phyloP scores from a whole-genome alignment of 768 basidiomycete genomes.

The Coprinellus aureogranulatus region DNA sequence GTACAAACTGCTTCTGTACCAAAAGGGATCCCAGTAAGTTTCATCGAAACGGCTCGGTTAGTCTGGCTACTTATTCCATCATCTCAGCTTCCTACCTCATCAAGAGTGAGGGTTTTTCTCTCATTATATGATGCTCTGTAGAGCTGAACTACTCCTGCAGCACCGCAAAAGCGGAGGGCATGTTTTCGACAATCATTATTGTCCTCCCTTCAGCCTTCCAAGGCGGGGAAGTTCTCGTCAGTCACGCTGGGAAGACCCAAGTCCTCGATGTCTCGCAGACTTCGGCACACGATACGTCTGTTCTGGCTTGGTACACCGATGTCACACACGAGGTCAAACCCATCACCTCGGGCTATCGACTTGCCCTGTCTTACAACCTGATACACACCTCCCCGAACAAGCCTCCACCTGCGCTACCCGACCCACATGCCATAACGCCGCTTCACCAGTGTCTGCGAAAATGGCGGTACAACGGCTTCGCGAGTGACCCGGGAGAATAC shows the following conservation, averaged over 20 bases:
- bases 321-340: conserved; percentile 38
- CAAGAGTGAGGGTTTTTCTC: conserved; percentile 50
- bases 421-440: too few relatives aligned
- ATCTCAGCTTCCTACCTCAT: conserved; percentile 41
- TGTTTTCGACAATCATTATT: conserved; percentile 42
- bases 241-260: conserved; percentile 21
- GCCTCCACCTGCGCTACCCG: not conserved
- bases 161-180: conserved; percentile 32
- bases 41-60: too few relatives aligned
- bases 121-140: not conserved
- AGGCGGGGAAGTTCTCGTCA: conserved; percentile 35
- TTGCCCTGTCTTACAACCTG: conserved; percentile 41
- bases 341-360: conserved; percentile 35
- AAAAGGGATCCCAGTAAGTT: conserved; percentile 50
- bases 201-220: conserved; percentile 37
- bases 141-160: not conserved
- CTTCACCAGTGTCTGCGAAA: not conserved
- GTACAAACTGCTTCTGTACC: conserved; percentile 48
- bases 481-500: not conserved
- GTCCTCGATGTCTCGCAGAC: conserved; percentile 24
- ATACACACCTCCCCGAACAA: conserved; percentile 22
- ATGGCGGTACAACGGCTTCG: not conserved
- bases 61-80: conserved; percentile 3
- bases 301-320: conserved; percentile 43
- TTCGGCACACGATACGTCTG: conserved; percentile 22